These are phyloP conservation scores for Aspergillus niger DNA, from an alignment of 2,329 filamentous ascomycete genomes.

Conservation along the genomic window DNA sequence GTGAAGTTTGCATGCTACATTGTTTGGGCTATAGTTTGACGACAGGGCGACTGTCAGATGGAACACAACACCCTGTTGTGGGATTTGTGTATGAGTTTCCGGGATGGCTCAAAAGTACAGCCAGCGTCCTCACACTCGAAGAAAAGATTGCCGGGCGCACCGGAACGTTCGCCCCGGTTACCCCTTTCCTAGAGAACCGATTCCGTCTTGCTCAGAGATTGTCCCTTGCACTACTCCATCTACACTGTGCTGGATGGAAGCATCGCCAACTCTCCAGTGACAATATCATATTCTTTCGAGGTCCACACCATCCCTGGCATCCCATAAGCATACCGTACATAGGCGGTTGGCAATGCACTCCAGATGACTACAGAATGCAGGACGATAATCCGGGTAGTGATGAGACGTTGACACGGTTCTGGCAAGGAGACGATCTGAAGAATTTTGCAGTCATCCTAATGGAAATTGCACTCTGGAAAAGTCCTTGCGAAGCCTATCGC, in stretches of 20 bases:
- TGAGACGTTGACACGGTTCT: too few relatives aligned
- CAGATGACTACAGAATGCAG: too few relatives aligned
- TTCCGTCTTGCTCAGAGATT: background rate
- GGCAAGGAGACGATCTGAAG: too few relatives aligned
- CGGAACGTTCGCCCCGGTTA: background rate
- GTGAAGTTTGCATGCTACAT: background rate
- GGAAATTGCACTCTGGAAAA: too few relatives aligned
- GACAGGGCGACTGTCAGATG: background rate
- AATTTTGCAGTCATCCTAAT: too few relatives aligned
- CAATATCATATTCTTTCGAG: background rate
- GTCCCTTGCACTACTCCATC: background rate
- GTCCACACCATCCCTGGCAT: too few relatives aligned
- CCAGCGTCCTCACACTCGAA: background rate
- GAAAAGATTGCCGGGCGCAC: background rate
- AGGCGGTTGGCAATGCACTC: background rate
- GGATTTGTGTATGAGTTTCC: background rate
- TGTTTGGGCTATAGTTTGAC: background rate
- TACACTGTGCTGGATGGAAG: background rate
- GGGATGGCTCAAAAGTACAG: background rate
- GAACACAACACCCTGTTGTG: background rate
- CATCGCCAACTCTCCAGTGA: background rate
- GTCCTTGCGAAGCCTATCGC: too few relatives aligned
- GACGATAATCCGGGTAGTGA: too few relatives aligned
- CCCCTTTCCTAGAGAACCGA: background rate
- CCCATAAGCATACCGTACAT: background rate